A percentile compares a stretch with the other conserved stretches of the same genome.
These are phyloP conservation scores for Mallotus japonicus DNA, from an alignment of 441 rosid genomes.

Conservation along the genomic window DNA sequence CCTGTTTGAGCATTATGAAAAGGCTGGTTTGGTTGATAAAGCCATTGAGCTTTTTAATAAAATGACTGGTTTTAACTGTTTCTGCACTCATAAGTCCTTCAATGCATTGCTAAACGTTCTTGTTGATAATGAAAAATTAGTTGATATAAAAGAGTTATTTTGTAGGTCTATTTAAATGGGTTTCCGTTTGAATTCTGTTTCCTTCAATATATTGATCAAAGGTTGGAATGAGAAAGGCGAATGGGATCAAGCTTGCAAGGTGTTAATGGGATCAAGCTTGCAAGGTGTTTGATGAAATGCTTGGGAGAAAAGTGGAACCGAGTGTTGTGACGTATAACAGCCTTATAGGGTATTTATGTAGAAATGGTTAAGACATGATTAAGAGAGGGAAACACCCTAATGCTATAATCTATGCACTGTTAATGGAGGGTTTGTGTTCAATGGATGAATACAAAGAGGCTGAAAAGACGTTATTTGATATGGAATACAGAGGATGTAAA, in stretches of 20 bases:
- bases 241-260: too few relatives aligned
- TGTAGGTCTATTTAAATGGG: conserved; percentile 42
- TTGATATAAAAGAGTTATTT: conserved; percentile 51
- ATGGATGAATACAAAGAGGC: conserved; percentile 61
- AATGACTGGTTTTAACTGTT: conserved; percentile 58
- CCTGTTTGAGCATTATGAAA: conserved; percentile 73
- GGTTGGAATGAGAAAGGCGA: conserved; percentile 49
- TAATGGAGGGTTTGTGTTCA: conserved; percentile 79
- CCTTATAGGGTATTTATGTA: conserved; percentile 58
- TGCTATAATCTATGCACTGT: conserved; percentile 67
- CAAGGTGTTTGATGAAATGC: conserved; percentile 84
- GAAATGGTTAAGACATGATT: conserved; percentile 61
- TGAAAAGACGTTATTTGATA: conserved; percentile 77
- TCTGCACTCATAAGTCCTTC: conserved; percentile 55
- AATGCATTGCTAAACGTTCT: conserved; percentile 61
- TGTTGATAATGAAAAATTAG: conserved; percentile 49
- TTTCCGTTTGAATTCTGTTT: conserved; percentile 60
- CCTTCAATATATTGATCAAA: conserved; percentile 73
- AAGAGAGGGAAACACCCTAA: conserved; percentile 54
- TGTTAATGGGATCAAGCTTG: conserved; percentile 44
- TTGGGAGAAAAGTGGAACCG: conserved; percentile 60
- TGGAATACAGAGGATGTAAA: conserved; percentile 88
- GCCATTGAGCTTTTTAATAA: conserved; percentile 50
- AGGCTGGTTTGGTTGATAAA: conserved; percentile 45
- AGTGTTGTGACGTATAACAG: conserved; percentile 74